Evolutionary conservation across 768 basidiomycete genomes (phyloP).

Genomic region (Pleurotus djamor): DNA sequence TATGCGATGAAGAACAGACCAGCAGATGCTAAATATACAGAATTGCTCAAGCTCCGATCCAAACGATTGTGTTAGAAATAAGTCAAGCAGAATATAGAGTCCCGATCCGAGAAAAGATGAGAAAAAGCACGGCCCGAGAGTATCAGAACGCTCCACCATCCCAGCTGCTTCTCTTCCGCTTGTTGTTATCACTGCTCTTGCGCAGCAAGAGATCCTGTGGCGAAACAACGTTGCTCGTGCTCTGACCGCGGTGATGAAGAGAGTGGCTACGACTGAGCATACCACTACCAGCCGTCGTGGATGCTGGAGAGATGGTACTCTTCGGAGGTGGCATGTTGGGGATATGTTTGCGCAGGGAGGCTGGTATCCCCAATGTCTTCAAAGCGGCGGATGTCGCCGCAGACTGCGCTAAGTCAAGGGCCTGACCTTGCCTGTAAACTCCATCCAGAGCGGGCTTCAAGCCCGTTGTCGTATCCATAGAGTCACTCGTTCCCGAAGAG

Average conservation of each 20-base stretch:
- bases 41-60: not conserved
- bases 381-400: conserved; percentile 21
- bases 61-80: not conserved
- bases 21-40: not conserved
- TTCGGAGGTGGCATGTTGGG: conserved; percentile 21
- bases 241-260: conserved; percentile 41
- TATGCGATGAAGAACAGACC: not conserved
- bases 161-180: conserved; percentile 59
- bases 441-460: conserved; percentile 7
- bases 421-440: conserved; percentile 39
- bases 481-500: conserved; percentile 7
- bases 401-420: conserved; percentile 46
- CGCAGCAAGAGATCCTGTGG: conserved; percentile 47
- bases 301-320: conserved; percentile 29
- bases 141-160: conserved; percentile 38
- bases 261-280: conserved; percentile 24
- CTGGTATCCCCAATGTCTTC: conserved; percentile 14
- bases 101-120: not conserved
- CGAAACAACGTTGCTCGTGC: conserved; percentile 36
- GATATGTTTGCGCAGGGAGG: conserved; percentile 1
- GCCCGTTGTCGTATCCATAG: conserved; percentile 12
- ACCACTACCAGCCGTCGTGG: conserved; percentile 9
- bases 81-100: not conserved
- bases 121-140: not conserved
- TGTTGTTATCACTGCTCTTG: conserved; percentile 39